phyloP scores from a whole-genome alignment of 2,329 filamentous ascomycete species.

The Hymenoscyphus scutula region DNA sequence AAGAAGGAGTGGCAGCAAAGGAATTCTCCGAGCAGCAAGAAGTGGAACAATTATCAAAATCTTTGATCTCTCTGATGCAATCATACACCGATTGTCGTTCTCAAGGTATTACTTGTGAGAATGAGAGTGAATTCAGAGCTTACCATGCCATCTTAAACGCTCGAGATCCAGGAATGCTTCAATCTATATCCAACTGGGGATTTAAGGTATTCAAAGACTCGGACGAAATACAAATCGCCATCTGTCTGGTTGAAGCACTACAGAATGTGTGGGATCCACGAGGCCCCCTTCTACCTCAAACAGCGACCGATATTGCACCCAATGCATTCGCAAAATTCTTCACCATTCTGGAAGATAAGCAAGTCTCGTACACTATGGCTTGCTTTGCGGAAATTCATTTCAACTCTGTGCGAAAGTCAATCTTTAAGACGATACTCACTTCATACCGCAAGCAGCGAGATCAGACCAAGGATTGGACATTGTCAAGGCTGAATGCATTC shows the following conservation, averaged over 20 bases:
- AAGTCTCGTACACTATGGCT: constrained; percentile 66
- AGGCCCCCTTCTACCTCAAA: constrained; percentile 51
- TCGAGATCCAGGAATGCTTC: constrained; percentile 54
- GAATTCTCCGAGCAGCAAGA: constrained; percentile 67
- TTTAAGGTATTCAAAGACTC: constrained; percentile 54
- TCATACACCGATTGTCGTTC: constrained; percentile 63
- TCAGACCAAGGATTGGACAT: constrained; percentile 58
- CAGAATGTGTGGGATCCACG: constrained; percentile 57
- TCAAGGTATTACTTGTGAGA: constrained; percentile 56
- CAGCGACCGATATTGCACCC: constrained; percentile 42
- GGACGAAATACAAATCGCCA: constrained; percentile 58
- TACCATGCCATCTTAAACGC: constrained; percentile 64
- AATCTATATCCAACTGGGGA: constrained; percentile 56
- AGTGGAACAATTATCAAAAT: constrained; percentile 64
- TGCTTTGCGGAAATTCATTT: constrained; percentile 70
- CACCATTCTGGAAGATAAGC: constrained; percentile 53
- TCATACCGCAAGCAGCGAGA: constrained; percentile 56
- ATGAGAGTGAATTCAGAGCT: constrained; percentile 64
- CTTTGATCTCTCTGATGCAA: constrained; percentile 62
- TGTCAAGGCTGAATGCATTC: constrained; percentile 52
- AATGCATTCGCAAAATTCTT: constrained; percentile 56
- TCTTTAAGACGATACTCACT: constrained; percentile 53
- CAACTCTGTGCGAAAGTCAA: constrained; percentile 55
- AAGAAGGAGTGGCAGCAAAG: constrained; percentile 53
- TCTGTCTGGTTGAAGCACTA: constrained; percentile 58